A percentile compares a stretch with the other conserved stretches of the same genome.
Evolutionary conservation across 371 early-diverging fungal species (phyloP).

Genomic region (Rhizomucor pusillus): DNA sequence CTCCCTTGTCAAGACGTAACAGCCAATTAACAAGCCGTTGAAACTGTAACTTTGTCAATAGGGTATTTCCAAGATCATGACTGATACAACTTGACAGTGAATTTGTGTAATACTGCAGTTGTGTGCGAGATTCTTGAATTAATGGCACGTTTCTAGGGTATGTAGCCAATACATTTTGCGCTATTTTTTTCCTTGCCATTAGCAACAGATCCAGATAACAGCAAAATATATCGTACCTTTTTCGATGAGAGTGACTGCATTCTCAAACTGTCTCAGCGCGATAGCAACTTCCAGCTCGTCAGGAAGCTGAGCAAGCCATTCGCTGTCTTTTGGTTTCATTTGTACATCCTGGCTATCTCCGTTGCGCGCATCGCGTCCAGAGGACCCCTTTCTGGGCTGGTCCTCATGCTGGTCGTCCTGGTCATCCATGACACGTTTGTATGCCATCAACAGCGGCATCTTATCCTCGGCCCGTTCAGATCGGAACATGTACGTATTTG

Average conservation of each 20-base stretch:
- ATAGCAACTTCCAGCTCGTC: constrained; percentile 88
- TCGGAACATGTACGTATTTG: constrained; percentile 74
- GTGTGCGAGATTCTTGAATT: constrained; percentile 46
- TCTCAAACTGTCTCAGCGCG: constrained; percentile 84
- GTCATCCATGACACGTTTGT: constrained; percentile 68
- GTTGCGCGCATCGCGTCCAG: not conserved
- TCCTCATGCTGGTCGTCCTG: constrained; percentile 50
- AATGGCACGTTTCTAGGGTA: constrained; percentile 44
- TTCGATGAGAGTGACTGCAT: constrained; percentile 71
- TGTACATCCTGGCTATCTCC: constrained; percentile 10
- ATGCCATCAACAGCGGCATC: constrained; percentile 61
- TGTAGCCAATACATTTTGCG: constrained; percentile 33
- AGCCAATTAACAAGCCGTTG: constrained; percentile 80
- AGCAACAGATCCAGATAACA: not conserved
- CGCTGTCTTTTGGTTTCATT: constrained; percentile 40
- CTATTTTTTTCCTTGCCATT: constrained; percentile 12
- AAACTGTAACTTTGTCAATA: constrained; percentile 76
- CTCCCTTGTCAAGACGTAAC: constrained; percentile 73
- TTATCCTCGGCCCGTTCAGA: constrained; percentile 75
- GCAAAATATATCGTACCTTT: constrained; percentile 42
- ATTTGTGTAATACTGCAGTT: constrained; percentile 64
- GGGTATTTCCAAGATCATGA: constrained; percentile 75
- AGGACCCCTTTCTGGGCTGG: constrained; percentile 11
- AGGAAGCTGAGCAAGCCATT: constrained; percentile 73
- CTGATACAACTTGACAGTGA: constrained; percentile 65